Base-by-base conservation (phyloP, 352 stramenopile species). In the Phytophthora capsici region DNA sequence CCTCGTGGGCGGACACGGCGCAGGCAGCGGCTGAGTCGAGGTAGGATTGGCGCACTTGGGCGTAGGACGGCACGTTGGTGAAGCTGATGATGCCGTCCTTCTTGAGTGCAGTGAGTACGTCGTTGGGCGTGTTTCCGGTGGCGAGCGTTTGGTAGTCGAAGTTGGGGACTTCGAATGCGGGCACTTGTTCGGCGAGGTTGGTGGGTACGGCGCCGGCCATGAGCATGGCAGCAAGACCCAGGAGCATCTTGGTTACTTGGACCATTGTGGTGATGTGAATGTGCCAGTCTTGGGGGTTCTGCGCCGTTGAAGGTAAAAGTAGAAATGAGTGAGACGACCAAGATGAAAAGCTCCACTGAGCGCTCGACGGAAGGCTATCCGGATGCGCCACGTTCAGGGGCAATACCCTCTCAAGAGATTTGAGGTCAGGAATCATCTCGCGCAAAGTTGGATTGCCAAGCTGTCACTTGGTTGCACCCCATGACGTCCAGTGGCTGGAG, bases 21-120 rank as follows among this genome's bases (percentile, higher is more conserved):
- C 85, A 93, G 8, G 45, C 50, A 0, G 77, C 80, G 6, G 82
- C 85, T 23, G 69, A 53, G 23, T 76, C 37, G 23, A 91, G 59
- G 63, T 91, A 93, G 14, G 51, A 63, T 1, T 63, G 63, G 9
- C 83, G 79, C 8, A 78, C 59, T 2, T 69, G 34, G 0, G 73
- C 45, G 69, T 84, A 93, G 26, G 57, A 57, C 3, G 82, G 81
- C 17, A 94, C 74, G 66, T 91, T 90, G 44, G 63, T 67, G 41
- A 94, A 65, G 38, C 69, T 77, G 50, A 94, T 63, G 77, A 92
- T 91, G 28, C 85, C 85, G 53, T 91, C 80, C 20, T 67, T 61
- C 65, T 88, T 78, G 55, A 94, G 80, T 12, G 80, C 80, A 2
- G 46, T 30, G 47, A 91, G 73, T 44, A 91, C 53, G 22, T 68